These are phyloP conservation scores for Apocynum venetum DNA, from an alignment of 257 asterid species.

Conservation along the genomic window DNA sequence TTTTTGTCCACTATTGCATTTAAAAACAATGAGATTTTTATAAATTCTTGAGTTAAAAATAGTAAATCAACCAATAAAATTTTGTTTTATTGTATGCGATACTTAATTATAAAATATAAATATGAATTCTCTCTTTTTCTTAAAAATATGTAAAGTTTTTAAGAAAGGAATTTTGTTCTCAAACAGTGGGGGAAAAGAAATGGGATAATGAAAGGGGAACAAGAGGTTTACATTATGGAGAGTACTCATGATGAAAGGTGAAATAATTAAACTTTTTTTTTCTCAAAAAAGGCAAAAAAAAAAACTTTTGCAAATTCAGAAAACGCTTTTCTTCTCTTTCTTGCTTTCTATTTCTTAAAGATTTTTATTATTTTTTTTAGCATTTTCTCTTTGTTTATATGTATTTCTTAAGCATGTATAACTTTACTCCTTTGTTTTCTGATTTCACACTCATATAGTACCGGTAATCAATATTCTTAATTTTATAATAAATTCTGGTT, in stretches of 20 bases:
- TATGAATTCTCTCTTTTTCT: too few species aligned
- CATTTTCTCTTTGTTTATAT: not conserved
- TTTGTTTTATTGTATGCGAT: too few species aligned
- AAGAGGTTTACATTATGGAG: slow-evolving; percentile 1
- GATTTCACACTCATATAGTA: not conserved
- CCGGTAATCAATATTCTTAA: too few species aligned
- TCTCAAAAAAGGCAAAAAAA: not conserved
- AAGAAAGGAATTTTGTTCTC: not conserved
- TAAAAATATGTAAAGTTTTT: not conserved
- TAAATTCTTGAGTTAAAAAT: not conserved
- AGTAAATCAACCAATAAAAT: too few species aligned
- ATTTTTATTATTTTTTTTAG: not conserved
- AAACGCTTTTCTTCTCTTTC: not conserved
- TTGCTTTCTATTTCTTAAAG: not conserved
- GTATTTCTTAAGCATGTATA: not conserved
- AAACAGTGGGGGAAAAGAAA: not conserved
- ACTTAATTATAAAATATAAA: too few species aligned
- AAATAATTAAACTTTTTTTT: not conserved
- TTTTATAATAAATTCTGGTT: too few species aligned
- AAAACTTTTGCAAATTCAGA: not conserved
- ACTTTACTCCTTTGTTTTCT: not conserved
- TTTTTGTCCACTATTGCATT: not conserved
- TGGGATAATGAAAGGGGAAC: not conserved
- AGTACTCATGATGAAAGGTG: not conserved
- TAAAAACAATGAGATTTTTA: not conserved